Conservation (phyloP, 2,329 filamentous ascomycete species). For the Tolypocladium endophyticum region DNA sequence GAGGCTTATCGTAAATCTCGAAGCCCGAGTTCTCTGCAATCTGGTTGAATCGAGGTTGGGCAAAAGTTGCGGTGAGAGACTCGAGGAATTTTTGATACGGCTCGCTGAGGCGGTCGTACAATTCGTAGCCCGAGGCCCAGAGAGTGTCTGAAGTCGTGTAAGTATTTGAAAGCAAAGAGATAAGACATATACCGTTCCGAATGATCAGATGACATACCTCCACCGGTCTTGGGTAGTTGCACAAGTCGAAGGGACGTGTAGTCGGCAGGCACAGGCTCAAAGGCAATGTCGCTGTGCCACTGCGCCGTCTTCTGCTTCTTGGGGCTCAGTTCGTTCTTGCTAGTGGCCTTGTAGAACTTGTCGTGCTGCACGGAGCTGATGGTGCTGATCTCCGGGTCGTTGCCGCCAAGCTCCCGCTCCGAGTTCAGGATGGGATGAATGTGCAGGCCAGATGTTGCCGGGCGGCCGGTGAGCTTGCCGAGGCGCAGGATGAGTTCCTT, state of each 20-base stretch:
- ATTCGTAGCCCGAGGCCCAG: constrained; percentile 57
- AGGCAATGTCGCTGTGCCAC: constrained; percentile 57
- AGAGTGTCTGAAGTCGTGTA: constrained; percentile 36
- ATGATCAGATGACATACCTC: constrained; percentile 26
- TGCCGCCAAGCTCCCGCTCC: constrained; percentile 38
- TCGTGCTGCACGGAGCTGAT: constrained; percentile 48
- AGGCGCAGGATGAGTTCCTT: constrained; percentile 54
- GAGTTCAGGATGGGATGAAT: constrained; percentile 50
- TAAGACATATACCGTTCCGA: background rate
- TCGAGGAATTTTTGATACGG: constrained; percentile 49
- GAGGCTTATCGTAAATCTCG: constrained; percentile 30
- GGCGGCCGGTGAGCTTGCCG: constrained; percentile 47
- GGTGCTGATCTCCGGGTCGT: constrained; percentile 51
- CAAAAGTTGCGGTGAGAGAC: constrained; percentile 42
- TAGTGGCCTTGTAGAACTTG: constrained; percentile 29
- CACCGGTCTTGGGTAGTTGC: constrained; percentile 42
- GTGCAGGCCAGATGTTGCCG: constrained; percentile 43
- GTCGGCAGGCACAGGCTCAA: constrained; percentile 53
- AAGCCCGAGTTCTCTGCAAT: constrained; percentile 33
- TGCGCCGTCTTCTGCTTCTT: constrained; percentile 35
- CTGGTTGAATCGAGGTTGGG: constrained; percentile 37
- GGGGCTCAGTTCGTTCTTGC: constrained; percentile 7
- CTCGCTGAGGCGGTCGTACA: constrained; percentile 52
- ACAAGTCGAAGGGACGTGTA: constrained; percentile 47
- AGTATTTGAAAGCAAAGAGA: background rate